Evolutionary conservation across 148 eudicot species (phyloP), one percentile per base, ranked within the genome.

Genomic region (Rheum nobile): DNA sequence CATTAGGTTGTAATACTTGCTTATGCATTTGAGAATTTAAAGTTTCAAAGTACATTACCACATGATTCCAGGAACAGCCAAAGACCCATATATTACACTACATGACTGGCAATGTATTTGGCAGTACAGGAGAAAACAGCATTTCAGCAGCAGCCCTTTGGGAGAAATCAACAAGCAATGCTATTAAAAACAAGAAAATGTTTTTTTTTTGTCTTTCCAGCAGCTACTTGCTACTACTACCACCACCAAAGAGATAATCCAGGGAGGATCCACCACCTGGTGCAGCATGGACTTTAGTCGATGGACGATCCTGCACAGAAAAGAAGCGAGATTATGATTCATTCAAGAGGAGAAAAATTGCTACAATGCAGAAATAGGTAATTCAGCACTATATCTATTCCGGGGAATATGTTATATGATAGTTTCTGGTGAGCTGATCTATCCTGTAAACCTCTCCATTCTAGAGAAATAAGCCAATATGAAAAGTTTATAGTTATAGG

Each of bases 231-330:
- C 59, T 47, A 24, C 35, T 29, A 44, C 65, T 67, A 31, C 31
- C 75, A 29, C 69, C 50, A 1, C 86, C 83, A 34, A 83, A 83
- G 39, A 83, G 86, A 80, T 83, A 83, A 47, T 46, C 86, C 16
- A 83, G 76, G 14, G 86, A 83, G 34, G 86, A 83, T 22, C 86
- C 86, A 46, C 86, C 86, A 28, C 86, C 86, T 12, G 83, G 86
- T 22, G 83, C 86, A 68, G 83, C 79, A 61, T 77, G 81, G n/a
- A 83, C 81, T 72, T 83, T 83, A 19, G 86, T 83, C 6, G 83
- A 84, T 24, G 91, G 91, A 61, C 89, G 89, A 72, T 88, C 91
- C 91, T 88, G 81, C 77, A 77, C n/a, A 28, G 1, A 59, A 59
- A 59, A 1, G 9, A 7, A 59, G 35, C 19, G 1, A 29, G 12